Evolutionary conservation across 139 green algal genomes (phyloP).

Genomic region (Coccomyxa sp.): DNA sequence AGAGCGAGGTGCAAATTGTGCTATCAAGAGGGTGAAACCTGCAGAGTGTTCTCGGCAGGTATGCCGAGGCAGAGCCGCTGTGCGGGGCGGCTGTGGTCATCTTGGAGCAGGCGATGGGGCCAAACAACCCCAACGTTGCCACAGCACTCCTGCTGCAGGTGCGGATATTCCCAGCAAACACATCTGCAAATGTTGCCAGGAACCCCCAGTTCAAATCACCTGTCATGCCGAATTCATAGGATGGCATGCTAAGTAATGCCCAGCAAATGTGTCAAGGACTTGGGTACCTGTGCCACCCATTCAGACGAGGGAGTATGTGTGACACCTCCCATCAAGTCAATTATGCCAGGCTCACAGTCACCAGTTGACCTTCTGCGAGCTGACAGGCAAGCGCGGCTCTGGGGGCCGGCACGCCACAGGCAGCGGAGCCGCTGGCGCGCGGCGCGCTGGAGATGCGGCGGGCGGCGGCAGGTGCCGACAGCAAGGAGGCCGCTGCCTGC

Average conservation of each 20-base stretch:
- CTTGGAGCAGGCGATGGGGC: constrained; percentile 13
- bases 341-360: not conserved
- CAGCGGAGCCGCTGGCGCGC: constrained; percentile 8
- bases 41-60: not conserved
- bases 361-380: not conserved
- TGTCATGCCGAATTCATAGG: not conserved
- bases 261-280: too few species aligned
- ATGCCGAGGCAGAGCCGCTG: constrained; percentile 14
- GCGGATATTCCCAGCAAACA: not conserved
- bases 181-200: not conserved
- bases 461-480: not conserved
- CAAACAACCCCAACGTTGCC: constrained; percentile 15
- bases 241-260: not conserved
- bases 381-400: not conserved
- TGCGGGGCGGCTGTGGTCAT: constrained; percentile 4
- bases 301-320: not conserved
- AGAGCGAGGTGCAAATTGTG: too few species aligned
- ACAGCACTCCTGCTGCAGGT: constrained; percentile 12
- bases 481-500: constrained; percentile 8
- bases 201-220: not conserved
- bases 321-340: too few species aligned
- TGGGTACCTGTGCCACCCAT: not conserved
- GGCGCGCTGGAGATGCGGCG: constrained; percentile 11
- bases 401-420: not conserved
- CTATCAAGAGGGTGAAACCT: too few species aligned